Conservation (phyloP, 345 rosid genomes). For the Combretum micranthum region DNA sequence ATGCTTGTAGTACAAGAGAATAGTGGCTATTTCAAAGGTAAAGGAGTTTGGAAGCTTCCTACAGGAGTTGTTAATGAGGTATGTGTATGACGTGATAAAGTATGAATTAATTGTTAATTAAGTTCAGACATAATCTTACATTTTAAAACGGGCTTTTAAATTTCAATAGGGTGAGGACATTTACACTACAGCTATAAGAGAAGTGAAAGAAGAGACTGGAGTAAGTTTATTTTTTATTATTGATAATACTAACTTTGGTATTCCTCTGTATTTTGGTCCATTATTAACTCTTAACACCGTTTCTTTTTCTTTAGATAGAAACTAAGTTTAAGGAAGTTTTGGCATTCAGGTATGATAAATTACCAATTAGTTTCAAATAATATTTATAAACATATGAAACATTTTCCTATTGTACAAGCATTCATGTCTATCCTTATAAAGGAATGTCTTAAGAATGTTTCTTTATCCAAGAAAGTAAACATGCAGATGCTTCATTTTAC, state of each 20-base stretch:
- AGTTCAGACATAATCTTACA: background rate
- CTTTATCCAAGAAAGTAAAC: too few relatives aligned
- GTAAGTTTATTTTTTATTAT: constrained; percentile 25
- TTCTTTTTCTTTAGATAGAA: constrained; percentile 20
- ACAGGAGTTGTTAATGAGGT: constrained; percentile 74
- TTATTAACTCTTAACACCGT: constrained; percentile 6
- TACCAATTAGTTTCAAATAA: background rate
- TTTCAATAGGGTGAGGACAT: constrained; percentile 69
- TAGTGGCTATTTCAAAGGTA: constrained; percentile 44
- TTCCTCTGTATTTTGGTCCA: background rate
- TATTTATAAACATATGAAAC: too few relatives aligned
- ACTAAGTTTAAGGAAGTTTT: constrained; percentile 29
- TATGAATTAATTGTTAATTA: background rate
- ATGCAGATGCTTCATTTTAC: too few relatives aligned
- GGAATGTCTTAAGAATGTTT: too few relatives aligned
- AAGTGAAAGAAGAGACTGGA: constrained; percentile 86
- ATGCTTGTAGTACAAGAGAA: constrained; percentile 81
- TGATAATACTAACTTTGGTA: too few relatives aligned
- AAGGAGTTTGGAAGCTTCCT: constrained; percentile 70
- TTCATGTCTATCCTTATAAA: too few relatives aligned
- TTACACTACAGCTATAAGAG: constrained; percentile 50
- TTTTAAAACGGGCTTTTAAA: background rate
- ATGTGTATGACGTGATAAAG: background rate
- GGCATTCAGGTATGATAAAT: constrained; percentile 28
- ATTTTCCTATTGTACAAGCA: too few relatives aligned